phyloP scores from a whole-genome alignment of 352 stramenopile genomes.

The Globisporangium rhizosaccharum region DNA sequence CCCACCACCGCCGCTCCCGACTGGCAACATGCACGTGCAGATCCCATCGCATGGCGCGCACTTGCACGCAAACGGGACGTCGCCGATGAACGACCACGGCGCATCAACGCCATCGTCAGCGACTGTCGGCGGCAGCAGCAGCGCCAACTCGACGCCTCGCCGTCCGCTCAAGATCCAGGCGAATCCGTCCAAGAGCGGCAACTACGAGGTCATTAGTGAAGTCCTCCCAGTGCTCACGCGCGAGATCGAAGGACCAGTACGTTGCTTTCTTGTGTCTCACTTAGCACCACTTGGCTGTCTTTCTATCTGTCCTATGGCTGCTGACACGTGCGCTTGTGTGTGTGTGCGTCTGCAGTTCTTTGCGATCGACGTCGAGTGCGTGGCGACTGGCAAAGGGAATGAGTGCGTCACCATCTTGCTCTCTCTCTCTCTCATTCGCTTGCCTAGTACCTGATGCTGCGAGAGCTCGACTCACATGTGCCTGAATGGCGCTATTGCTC shows the following conservation, averaged over 20 bases:
- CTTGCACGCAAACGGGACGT: slow-evolving; percentile 14
- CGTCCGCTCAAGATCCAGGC: slow-evolving; percentile 57
- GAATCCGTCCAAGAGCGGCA: slow-evolving; percentile 56
- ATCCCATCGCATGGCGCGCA: slow-evolving; percentile 2
- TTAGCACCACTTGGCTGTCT: background rate
- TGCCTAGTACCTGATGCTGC: background rate
- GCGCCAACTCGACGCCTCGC: slow-evolving; percentile 11
- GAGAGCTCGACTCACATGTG: background rate
- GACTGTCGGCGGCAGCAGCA: background rate
- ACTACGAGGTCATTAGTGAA: slow-evolving; percentile 69
- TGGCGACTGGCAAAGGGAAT: slow-evolving; percentile 79
- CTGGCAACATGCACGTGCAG: slow-evolving; percentile 3
- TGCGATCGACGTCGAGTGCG: slow-evolving; percentile 92
- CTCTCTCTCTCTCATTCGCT: too few species aligned
- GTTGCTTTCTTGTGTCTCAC: slow-evolving; percentile 10
- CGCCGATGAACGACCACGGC: slow-evolving; percentile 12
- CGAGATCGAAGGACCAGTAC: slow-evolving; percentile 73
- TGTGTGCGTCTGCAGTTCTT: slow-evolving; percentile 55
- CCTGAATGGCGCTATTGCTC: background rate
- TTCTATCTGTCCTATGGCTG: background rate
- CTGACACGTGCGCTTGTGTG: background rate
- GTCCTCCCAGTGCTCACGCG: slow-evolving; percentile 69
- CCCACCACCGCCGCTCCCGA: slow-evolving; percentile 4
- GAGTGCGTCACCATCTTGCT: slow-evolving; percentile 29
- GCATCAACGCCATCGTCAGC: background rate